A percentile compares a stretch with the other conserved stretches of the same genome.
phyloP scores from a whole-genome alignment of 2,329 filamentous ascomycete genomes.

The Alternaria ethzedia region DNA sequence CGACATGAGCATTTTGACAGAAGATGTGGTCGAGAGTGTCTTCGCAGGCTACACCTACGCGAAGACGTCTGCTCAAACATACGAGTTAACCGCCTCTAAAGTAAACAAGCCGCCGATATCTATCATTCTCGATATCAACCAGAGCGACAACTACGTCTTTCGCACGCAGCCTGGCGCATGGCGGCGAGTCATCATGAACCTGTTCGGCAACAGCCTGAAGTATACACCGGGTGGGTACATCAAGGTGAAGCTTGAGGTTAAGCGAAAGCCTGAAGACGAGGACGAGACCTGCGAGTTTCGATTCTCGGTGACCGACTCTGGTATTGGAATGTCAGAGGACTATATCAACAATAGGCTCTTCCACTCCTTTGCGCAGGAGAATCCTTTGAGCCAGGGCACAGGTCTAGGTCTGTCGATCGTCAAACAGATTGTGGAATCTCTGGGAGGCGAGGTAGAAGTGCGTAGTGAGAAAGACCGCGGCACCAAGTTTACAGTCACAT shows the following conservation, averaged over 20 bases:
- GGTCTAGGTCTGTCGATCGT: constrained; percentile 50
- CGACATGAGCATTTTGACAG: constrained; percentile 43
- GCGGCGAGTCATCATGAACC: constrained; percentile 49
- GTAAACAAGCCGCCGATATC: constrained; percentile 29
- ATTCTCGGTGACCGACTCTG: constrained; percentile 47
- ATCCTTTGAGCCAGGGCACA: constrained; percentile 47
- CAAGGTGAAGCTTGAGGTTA: constrained; percentile 45
- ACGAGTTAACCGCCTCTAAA: constrained; percentile 27
- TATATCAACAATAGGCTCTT: constrained; percentile 47
- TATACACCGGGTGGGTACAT: constrained; percentile 48
- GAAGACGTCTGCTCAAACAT: constrained; percentile 35
- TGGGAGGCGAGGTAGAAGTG: constrained; percentile 48
- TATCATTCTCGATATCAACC: constrained; percentile 46
- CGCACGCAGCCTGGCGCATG: constrained; percentile 48
- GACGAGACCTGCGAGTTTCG: constrained; percentile 39
- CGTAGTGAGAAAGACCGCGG: constrained; percentile 44
- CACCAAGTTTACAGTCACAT: constrained; percentile 47
- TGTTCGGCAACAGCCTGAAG: constrained; percentile 50
- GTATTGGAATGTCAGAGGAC: constrained; percentile 51
- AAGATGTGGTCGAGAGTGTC: constrained; percentile 48
- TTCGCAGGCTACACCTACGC: constrained; percentile 47
- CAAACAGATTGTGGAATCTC: constrained; percentile 46
- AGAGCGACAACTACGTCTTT: constrained; percentile 44
- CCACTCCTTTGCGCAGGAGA: constrained; percentile 50
- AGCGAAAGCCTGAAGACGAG: constrained; percentile 19